These are phyloP conservation scores for Dactylellina cionopaga DNA, from an alignment of 2,329 filamentous ascomycete genomes.

Conservation along the genomic window DNA sequence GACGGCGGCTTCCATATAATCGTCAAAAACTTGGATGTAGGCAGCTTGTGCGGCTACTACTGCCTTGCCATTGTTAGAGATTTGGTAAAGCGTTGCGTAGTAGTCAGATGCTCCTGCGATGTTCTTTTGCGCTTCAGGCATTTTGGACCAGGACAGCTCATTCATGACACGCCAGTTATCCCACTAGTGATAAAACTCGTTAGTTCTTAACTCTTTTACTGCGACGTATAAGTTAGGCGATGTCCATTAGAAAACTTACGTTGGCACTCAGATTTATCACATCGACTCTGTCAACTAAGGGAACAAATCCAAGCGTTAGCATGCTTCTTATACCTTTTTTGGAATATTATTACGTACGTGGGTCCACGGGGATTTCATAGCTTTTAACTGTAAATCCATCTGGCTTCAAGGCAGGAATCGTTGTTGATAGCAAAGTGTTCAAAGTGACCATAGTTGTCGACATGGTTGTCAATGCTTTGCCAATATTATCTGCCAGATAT, in stretches of 20 bases:
- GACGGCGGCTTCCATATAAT: conserved; percentile 46
- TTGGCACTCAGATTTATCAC: conserved; percentile 33
- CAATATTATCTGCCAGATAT: conserved; percentile 33
- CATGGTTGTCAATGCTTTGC: conserved; percentile 20
- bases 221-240: neutral
- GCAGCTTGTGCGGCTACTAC: conserved; percentile 40
- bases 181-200: conserved; percentile 27
- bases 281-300: conserved; percentile 33
- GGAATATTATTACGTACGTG: conserved; percentile 1
- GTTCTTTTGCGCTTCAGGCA: conserved; percentile 27
- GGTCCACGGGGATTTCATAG: conserved; percentile 20
- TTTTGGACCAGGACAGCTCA: conserved; percentile 35
- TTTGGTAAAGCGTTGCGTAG: conserved; percentile 29
- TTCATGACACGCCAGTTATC: conserved; percentile 47
- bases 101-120: conserved; percentile 45
- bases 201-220: too few relatives aligned
- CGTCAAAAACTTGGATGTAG: conserved; percentile 43
- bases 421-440: conserved; percentile 23
- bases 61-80: conserved; percentile 46
- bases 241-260: conserved; percentile 8
- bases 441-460: conserved; percentile 27
- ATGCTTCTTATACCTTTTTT: neutral
- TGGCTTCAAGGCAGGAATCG: conserved; percentile 28
- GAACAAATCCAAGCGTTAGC: neutral
- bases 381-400: conserved; percentile 31